Evolutionary conservation across 2,329 filamentous ascomycete species (phyloP).

Genomic region (Cladosporium oxysporum): DNA sequence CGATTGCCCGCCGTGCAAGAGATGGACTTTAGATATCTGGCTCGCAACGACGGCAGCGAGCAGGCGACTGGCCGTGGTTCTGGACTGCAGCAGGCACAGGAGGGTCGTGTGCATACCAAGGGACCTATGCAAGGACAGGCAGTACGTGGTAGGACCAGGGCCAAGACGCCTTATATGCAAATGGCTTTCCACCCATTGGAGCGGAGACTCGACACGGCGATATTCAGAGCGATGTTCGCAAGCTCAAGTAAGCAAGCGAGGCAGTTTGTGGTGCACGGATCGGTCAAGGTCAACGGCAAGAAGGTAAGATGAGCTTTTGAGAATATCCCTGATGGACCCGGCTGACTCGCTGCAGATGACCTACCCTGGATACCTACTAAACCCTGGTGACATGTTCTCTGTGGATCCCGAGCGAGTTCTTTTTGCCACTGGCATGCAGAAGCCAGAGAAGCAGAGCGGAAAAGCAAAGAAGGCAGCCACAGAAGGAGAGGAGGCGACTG

Average conservation of each 20-base stretch:
- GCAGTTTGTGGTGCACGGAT: conserved; percentile 90
- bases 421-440: conserved; percentile 75
- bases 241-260: conserved; percentile 90
- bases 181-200: conserved; percentile 95
- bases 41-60: conserved; percentile 76
- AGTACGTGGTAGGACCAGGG: conserved; percentile 24
- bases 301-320: conserved; percentile 60
- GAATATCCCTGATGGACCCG: not conserved
- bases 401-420: conserved; percentile 88
- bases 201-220: conserved; percentile 86
- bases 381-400: conserved; percentile 97
- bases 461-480: conserved; percentile 19
- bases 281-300: conserved; percentile 94
- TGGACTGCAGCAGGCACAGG: conserved; percentile 54
- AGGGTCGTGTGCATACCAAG: conserved; percentile 22
- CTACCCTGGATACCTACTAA: conserved; percentile 88
- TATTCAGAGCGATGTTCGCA: conserved; percentile 91
- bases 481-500: conserved; percentile 29
- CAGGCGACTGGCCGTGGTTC: conserved; percentile 81
- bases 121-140: conserved; percentile 21
- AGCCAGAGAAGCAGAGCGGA: conserved; percentile 32
- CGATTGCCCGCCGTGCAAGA: conserved; percentile 79
- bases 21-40: conserved; percentile 80
- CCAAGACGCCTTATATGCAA: conserved; percentile 84
- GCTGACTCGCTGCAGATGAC: conserved; percentile 67